Conservation (phyloP, 2,329 filamentous ascomycete species). For the Cladosporium sp. region DNA sequence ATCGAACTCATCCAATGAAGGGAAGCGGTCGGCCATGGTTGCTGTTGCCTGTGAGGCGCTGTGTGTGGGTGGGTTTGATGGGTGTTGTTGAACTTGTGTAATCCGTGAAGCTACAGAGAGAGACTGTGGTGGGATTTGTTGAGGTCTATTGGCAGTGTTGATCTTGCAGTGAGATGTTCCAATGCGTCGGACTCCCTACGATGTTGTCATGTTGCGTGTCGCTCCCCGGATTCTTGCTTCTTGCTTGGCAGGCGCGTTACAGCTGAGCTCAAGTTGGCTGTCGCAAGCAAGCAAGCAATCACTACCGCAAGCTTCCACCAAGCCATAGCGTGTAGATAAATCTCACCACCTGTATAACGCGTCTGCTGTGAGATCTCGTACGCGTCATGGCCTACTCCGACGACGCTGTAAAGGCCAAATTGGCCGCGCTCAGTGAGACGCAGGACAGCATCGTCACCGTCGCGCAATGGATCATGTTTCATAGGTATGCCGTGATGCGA, state of each 20-base stretch:
- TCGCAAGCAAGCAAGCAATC: background rate
- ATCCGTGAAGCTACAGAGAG: too few species aligned
- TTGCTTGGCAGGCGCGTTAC: too few species aligned
- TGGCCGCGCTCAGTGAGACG: conserved; percentile 92
- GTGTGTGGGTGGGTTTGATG: background rate
- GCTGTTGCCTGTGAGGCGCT: conserved; percentile 12
- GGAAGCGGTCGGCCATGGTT: conserved; percentile 49
- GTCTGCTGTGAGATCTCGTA: background rate
- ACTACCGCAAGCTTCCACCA: background rate
- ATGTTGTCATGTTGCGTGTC: background rate
- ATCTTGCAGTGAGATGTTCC: background rate
- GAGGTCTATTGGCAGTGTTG: too few species aligned
- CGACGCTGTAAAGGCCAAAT: conserved; percentile 89
- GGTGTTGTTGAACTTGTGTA: too few species aligned
- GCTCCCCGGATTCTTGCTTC: background rate
- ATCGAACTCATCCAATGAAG: conserved; percentile 51
- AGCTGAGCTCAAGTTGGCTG: too few species aligned
- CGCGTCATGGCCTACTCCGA: conserved; percentile 83
- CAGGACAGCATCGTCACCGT: conserved; percentile 96
- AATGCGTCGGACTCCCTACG: background rate
- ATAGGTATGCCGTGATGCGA: conserved; percentile 60
- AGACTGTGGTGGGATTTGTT: background rate
- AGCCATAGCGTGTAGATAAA: background rate
- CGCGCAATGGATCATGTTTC: conserved; percentile 99
- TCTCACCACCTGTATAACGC: background rate